phyloP scores from a whole-genome alignment of 1,284 basidiomycete genomes.

The Sanghuangporus sanghuang region DNA sequence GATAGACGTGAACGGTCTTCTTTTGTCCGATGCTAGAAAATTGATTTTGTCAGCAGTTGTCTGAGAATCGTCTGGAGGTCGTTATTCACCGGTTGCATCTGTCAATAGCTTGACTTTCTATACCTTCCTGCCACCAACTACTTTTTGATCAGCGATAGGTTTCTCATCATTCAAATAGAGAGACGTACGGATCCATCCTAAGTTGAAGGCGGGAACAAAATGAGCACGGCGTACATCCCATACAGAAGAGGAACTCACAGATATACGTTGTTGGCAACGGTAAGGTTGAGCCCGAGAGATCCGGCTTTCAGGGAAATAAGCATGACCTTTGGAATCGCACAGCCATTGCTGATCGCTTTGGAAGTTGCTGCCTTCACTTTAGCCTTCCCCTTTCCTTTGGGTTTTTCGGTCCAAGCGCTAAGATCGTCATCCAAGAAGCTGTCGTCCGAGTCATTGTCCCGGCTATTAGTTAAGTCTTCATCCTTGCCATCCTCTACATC shows the following conservation, averaged over 20 bases:
- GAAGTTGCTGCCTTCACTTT: conserved; percentile 7
- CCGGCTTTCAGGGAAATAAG: conserved; percentile 82
- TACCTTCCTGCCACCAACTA: conserved; percentile 83
- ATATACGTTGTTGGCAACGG: conserved; percentile 87
- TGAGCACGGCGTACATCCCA: background rate
- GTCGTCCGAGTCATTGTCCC: conserved; percentile 29
- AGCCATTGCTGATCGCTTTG: conserved; percentile 20
- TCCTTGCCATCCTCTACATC: conserved; percentile 31
- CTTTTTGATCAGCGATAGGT: conserved; percentile 8
- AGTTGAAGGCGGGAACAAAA: conserved; percentile 11
- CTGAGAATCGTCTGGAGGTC: background rate
- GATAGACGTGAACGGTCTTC: conserved; percentile 79
- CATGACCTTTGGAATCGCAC: conserved; percentile 70
- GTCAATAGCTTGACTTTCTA: conserved; percentile 87
- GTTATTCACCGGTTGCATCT: conserved; percentile 54
- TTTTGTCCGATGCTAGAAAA: conserved; percentile 66
- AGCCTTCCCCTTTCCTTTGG: conserved; percentile 31
- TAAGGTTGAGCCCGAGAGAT: conserved; percentile 83
- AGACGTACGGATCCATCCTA: conserved; percentile 80
- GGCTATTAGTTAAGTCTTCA: conserved; percentile 30
- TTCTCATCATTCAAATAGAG: conserved; percentile 5
- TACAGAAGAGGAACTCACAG: conserved; percentile 46
- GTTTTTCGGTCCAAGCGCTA: conserved; percentile 27
- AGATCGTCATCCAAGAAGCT: conserved; percentile 40
- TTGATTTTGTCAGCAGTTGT: background rate